A percentile compares a stretch with the other conserved stretches of the same genome.
Conservation (phyloP, 2,329 filamentous ascomycete species). For the Cercospora berteroae region DNA sequence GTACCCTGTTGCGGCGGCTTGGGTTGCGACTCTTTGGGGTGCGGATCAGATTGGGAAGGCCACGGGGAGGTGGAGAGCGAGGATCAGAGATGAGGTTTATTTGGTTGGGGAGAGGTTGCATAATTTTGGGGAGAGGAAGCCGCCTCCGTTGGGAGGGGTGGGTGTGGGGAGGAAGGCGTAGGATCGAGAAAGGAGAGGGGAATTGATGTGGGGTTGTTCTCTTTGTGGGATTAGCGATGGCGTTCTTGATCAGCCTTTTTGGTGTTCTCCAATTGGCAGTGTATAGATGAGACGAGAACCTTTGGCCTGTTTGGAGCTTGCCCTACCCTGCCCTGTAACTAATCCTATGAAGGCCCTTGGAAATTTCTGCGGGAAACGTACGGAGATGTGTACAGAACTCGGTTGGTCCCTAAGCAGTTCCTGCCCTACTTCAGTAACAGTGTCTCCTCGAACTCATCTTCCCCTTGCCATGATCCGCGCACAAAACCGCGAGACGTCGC, state of each 20-base stretch:
- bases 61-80: conserved; percentile 71
- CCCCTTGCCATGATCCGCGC: neutral
- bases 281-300: neutral
- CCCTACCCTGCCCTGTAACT: neutral
- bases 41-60: conserved; percentile 49
- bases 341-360: too few relatives aligned
- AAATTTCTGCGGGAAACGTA: too few relatives aligned
- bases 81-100: conserved; percentile 92
- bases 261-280: neutral
- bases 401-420: neutral
- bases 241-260: neutral
- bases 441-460: neutral
- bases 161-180: conserved; percentile 35
- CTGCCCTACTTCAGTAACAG: neutral
- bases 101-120: conserved; percentile 91
- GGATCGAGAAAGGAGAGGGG: neutral
- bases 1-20: conserved; percentile 59
- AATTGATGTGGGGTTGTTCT: neutral
- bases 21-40: conserved; percentile 16
- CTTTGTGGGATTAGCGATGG: conserved; percentile 14
- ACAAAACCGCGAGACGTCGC: neutral
- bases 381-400: neutral
- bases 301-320: neutral
- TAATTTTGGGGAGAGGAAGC: conserved; percentile 72
- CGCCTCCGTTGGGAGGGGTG: conserved; percentile 33